Evolutionary conservation across 2,329 filamentous ascomycete species (phyloP).

Genomic region (Fusarium mangiferae): DNA sequence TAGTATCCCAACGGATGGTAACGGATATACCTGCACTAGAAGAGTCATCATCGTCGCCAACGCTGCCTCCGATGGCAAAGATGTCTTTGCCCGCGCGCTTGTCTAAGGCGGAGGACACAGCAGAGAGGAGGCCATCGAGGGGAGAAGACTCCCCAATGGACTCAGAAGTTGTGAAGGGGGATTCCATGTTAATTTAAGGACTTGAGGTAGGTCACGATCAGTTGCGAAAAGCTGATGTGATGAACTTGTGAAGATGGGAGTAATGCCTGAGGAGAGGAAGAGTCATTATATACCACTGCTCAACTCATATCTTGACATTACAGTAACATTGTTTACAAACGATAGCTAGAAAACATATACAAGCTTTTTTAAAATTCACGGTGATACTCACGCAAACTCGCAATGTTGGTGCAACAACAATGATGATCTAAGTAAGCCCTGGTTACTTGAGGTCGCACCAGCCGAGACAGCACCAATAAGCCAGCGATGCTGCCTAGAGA

Average conservation of each 20-base stretch:
- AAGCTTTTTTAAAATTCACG: background rate
- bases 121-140: background rate
- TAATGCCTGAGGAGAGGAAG: background rate
- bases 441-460: background rate
- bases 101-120: background rate
- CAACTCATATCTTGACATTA: too few relatives aligned
- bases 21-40: background rate
- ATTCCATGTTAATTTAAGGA: background rate
- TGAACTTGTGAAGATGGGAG: background rate
- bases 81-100: slow-evolving; percentile 1
- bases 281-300: background rate
- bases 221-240: background rate
- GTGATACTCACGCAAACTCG: background rate
- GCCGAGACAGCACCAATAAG: background rate
- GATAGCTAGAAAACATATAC: rapidly evolving
- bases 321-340: rapidly evolving
- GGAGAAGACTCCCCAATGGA: rapidly evolving
- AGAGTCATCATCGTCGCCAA: background rate
- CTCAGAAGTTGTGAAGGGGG: background rate
- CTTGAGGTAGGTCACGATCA: rapidly evolving
- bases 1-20: slow-evolving; percentile 1
- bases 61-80: slow-evolving; percentile 14
- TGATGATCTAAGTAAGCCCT: background rate
- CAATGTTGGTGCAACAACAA: background rate
- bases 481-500: background rate